phyloP scores from a whole-genome alignment of 495 filamentous ascomycete genomes.

The Hyaloscypha variabilis region DNA sequence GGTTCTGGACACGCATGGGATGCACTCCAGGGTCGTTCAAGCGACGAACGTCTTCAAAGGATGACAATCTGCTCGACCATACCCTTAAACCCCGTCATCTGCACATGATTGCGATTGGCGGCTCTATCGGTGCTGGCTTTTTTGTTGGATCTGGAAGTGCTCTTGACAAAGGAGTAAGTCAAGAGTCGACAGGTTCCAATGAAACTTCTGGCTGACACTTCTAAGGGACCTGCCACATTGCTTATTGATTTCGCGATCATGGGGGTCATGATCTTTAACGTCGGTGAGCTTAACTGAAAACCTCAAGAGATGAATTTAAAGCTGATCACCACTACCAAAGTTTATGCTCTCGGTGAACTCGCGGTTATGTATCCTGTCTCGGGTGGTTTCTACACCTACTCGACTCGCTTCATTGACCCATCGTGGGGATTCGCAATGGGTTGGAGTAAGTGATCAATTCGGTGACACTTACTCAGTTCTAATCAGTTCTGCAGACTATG shows the following conservation, averaged over 20 bases:
- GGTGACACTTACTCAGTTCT: neutral
- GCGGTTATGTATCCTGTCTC: conserved; percentile 43
- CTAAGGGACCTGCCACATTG: conserved; percentile 25
- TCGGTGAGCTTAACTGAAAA: conserved; percentile 10
- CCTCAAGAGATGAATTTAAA: too few relatives aligned
- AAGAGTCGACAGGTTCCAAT: neutral
- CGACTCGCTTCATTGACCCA: conserved; percentile 77
- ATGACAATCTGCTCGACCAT: conserved; percentile 22
- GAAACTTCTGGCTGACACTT: neutral
- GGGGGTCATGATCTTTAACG: conserved; percentile 33
- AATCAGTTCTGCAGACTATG: conserved; percentile 43
- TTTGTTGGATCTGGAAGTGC: conserved; percentile 54
- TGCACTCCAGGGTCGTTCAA: conserved; percentile 53
- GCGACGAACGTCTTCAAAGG: conserved; percentile 8
- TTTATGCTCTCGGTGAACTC: conserved; percentile 30
- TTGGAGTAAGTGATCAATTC: conserved; percentile 51
- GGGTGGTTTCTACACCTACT: conserved; percentile 70
- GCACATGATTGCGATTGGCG: conserved; percentile 78
- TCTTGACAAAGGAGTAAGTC: conserved; percentile 38
- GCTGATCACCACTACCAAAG: conserved; percentile 2
- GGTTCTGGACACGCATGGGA: conserved; percentile 54
- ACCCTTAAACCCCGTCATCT: conserved; percentile 57
- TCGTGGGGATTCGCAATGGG: conserved; percentile 89
- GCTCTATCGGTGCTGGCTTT: conserved; percentile 57
- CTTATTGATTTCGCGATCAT: conserved; percentile 30